Percentiles rank a stretch among this genome's conserved stretches.
Evolutionary conservation across 2,329 filamentous ascomycete species (phyloP).

Genomic region (Calycina marina): DNA sequence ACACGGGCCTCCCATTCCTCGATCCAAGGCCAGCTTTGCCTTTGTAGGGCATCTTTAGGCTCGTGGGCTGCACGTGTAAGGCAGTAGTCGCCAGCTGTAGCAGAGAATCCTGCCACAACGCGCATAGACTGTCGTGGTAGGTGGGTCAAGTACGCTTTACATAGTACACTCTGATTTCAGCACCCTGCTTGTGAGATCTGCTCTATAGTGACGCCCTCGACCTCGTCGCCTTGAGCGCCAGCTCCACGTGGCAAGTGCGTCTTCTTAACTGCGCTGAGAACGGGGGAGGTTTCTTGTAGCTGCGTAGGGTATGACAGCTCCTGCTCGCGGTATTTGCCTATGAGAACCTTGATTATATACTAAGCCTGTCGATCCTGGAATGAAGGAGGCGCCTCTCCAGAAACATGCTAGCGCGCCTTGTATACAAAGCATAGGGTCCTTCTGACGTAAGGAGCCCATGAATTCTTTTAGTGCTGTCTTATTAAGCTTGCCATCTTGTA

Average conservation of each 20-base stretch:
- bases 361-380: conserved; percentile 1
- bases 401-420: conserved; percentile 5
- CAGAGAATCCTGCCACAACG: conserved; percentile 2
- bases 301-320: conserved; percentile 2
- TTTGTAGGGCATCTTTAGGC: not conserved
- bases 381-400: conserved; percentile 2
- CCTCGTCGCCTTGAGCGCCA: conserved; percentile 1
- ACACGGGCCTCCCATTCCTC: conserved; percentile 1
- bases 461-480: conserved; percentile 6
- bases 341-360: conserved; percentile 6
- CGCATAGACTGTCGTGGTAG: conserved; percentile 1
- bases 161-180: conserved; percentile 4
- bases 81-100: conserved; percentile 3
- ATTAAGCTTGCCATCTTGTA: conserved; percentile 4
- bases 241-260: conserved; percentile 2
- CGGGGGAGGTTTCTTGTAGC: not conserved
- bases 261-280: conserved; percentile 1
- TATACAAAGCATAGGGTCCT: conserved; percentile 4
- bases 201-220: not conserved
- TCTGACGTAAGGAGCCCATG: conserved; percentile 1
- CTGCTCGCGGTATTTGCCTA: not conserved
- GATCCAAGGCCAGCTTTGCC: conserved; percentile 1
- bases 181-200: conserved; percentile 4
- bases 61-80: conserved; percentile 3
- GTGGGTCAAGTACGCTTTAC: conserved; percentile 3